phyloP scores from a whole-genome alignment of 1,284 basidiomycete species.

The Pisolithus thermaeus region DNA sequence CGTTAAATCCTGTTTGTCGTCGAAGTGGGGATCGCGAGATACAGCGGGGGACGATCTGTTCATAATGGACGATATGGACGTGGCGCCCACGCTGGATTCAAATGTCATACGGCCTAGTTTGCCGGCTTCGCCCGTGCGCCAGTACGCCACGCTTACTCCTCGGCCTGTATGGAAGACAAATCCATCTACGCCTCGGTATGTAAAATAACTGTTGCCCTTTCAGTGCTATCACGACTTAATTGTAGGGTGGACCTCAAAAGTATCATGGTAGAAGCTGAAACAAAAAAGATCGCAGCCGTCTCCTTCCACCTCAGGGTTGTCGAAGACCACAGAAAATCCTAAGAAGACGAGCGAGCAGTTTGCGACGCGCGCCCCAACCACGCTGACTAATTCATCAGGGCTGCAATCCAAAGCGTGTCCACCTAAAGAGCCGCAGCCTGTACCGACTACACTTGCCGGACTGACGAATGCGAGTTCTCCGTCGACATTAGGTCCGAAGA shows the following conservation, averaged over 20 bases:
- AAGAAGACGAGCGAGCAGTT: slow-evolving; percentile 2
- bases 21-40: neutral
- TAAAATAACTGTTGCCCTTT: slow-evolving; percentile 4
- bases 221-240: neutral
- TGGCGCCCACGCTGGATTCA: slow-evolving; percentile 2
- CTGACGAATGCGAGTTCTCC: slow-evolving; percentile 22
- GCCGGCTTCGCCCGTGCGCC: neutral
- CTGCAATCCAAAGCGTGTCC: neutral
- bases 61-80: slow-evolving; percentile 25
- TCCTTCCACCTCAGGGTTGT: neutral
- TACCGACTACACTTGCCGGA: neutral
- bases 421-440: neutral
- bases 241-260: slow-evolving; percentile 74
- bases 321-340: slow-evolving; percentile 1
- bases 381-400: slow-evolving; percentile 1
- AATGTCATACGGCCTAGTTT: neutral
- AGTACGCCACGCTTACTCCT: neutral
- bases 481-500: slow-evolving; percentile 47
- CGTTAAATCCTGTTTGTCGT: slow-evolving; percentile 11
- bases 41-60: slow-evolving; percentile 47
- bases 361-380: neutral
- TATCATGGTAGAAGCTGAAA: slow-evolving; percentile 79
- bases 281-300: slow-evolving; percentile 15
- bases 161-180: slow-evolving; percentile 39
- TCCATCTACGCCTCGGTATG: slow-evolving; percentile 36